phyloP scores from a whole-genome alignment of 495 filamentous ascomycete species.

The Thozetella sp. region DNA sequence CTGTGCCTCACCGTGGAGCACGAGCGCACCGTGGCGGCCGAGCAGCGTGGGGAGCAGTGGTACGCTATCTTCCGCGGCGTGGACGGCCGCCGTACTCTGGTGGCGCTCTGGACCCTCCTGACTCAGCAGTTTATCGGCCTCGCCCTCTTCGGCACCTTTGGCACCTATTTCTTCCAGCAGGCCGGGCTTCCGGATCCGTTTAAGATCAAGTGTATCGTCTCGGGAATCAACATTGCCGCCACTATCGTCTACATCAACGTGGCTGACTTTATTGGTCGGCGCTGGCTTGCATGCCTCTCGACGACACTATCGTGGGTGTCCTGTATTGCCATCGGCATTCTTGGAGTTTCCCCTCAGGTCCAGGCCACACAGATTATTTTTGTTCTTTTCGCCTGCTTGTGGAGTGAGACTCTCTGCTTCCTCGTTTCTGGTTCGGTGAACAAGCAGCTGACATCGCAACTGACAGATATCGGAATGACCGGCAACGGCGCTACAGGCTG shows the following conservation, averaged over 20 bases:
- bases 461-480: constrained; percentile 7
- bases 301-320: background rate
- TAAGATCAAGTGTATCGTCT: background rate
- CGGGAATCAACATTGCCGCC: background rate
- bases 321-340: background rate
- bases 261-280: background rate
- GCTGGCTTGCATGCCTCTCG: background rate
- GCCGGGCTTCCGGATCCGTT: background rate
- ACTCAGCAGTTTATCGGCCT: constrained; percentile 14
- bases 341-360: background rate
- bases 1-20: constrained; percentile 5
- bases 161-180: constrained; percentile 1
- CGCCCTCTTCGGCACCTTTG: constrained; percentile 12
- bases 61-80: constrained; percentile 5
- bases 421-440: background rate
- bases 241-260: background rate
- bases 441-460: too few relatives aligned
- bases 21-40: constrained; percentile 5
- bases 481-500: constrained; percentile 11
- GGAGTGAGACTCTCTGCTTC: background rate
- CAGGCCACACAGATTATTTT: constrained; percentile 5
- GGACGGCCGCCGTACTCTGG: constrained; percentile 9
- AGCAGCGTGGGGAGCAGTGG: constrained; percentile 5
- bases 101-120: constrained; percentile 6
- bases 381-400: constrained; percentile 5